A percentile compares a stretch with the other conserved stretches of the same genome.
Conservation (phyloP, 1,284 basidiomycete genomes). For the Rhodotorula sp. region DNA sequence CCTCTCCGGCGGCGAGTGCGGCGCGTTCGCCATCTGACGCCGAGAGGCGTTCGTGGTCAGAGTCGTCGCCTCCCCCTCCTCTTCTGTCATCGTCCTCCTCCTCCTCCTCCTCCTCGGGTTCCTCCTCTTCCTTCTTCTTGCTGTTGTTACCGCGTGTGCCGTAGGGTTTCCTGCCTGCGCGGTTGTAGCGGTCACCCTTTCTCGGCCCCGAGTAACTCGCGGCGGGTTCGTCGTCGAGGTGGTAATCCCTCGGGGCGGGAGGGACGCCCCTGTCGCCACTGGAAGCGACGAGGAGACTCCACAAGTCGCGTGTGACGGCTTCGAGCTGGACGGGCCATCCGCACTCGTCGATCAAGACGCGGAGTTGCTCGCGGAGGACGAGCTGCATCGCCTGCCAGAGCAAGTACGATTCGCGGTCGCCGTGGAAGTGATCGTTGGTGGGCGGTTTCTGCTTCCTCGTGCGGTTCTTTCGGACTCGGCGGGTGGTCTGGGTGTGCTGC, state of each 20-base stretch:
- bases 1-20: not conserved
- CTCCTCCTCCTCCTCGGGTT: constrained; percentile 2
- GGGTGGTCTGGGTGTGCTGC: constrained; percentile 24
- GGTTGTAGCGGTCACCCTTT: constrained; percentile 16
- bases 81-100: not conserved
- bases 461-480: constrained; percentile 29
- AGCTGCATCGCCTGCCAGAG: constrained; percentile 34
- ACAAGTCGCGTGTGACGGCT: constrained; percentile 30
- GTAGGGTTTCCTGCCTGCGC: constrained; percentile 8
- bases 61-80: not conserved
- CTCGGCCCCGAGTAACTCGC: constrained; percentile 31
- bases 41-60: not conserved
- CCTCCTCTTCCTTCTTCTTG: not conserved
- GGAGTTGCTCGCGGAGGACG: constrained; percentile 33
- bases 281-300: constrained; percentile 24
- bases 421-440: constrained; percentile 31
- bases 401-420: constrained; percentile 28
- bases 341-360: constrained; percentile 34
- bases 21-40: not conserved
- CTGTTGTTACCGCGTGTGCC: not conserved
- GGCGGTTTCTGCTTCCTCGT: constrained; percentile 4
- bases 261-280: not conserved
- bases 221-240: constrained; percentile 23
- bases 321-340: constrained; percentile 34
- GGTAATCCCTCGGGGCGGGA: constrained; percentile 25